Conservation (phyloP, 352 stramenopile species). For the Pythium graminicola region DNA sequence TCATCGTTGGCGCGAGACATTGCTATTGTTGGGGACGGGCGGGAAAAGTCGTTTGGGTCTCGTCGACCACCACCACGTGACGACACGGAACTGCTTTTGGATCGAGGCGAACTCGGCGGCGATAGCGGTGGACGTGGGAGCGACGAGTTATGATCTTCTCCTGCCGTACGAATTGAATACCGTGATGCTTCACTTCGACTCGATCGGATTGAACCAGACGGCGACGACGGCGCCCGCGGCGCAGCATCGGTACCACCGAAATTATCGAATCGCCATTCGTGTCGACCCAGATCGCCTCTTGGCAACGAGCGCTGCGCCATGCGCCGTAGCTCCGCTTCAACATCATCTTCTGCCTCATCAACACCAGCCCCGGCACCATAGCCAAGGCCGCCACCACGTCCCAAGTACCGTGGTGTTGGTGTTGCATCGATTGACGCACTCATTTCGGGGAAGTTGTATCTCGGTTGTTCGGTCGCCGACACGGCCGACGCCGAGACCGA, state of each 20-base stretch:
- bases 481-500: slow-evolving; percentile 75
- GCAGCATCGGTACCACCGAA: slow-evolving; percentile 26
- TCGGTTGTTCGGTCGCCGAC: slow-evolving; percentile 68
- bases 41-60: slow-evolving; percentile 26
- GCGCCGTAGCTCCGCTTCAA: slow-evolving; percentile 66
- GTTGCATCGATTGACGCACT: slow-evolving; percentile 77
- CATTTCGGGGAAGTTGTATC: slow-evolving; percentile 70
- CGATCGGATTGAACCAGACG: slow-evolving; percentile 38
- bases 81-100: slow-evolving; percentile 23
- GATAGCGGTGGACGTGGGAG: slow-evolving; percentile 55
- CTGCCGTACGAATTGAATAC: not conserved
- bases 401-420: slow-evolving; percentile 68
- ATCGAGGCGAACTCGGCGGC: slow-evolving; percentile 57
- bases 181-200: slow-evolving; percentile 25
- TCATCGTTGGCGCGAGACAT: slow-evolving; percentile 1
- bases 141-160: slow-evolving; percentile 13
- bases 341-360: slow-evolving; percentile 52
- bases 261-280: slow-evolving; percentile 69
- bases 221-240: slow-evolving; percentile 32
- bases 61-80: slow-evolving; percentile 1
- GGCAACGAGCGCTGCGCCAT: slow-evolving; percentile 76
- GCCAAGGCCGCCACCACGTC: slow-evolving; percentile 25
- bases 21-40: slow-evolving; percentile 1
- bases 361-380: slow-evolving; percentile 5
- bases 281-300: slow-evolving; percentile 65